Evolutionary conservation across 495 filamentous ascomycete genomes (phyloP).

Genomic region (Daldinia grandis): DNA sequence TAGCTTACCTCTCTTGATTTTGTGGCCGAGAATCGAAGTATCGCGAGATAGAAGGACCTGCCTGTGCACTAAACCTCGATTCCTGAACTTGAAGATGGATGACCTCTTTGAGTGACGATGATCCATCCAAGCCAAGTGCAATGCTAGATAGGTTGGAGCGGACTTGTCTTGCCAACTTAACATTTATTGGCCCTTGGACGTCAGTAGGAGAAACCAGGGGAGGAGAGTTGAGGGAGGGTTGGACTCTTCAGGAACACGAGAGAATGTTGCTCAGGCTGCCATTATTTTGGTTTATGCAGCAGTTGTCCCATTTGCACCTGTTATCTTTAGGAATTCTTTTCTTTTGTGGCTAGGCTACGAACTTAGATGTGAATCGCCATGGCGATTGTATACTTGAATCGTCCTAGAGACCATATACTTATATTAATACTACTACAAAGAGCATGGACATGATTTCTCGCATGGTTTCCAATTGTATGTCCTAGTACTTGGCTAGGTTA

Average conservation of each 20-base stretch:
- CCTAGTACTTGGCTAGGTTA: background rate
- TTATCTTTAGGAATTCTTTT: background rate
- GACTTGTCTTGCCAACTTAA: background rate
- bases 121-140: background rate
- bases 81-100: background rate
- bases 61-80: background rate
- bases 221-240: background rate
- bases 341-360: background rate
- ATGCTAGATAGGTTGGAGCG: background rate
- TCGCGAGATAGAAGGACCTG: background rate
- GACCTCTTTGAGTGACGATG: background rate
- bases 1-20: background rate
- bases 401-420: background rate
- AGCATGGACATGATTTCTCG: background rate
- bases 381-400: background rate
- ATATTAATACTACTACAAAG: background rate
- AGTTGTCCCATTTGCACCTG: background rate
- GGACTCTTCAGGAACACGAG: background rate
- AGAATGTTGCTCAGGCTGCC: background rate
- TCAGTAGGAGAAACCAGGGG: background rate
- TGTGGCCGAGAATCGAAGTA: background rate
- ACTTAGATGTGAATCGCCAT: background rate
- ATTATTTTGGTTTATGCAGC: background rate
- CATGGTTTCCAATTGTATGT: background rate
- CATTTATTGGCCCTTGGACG: background rate